Conservation (phyloP, 306 rosid genomes). For the Acacia crassicarpa region DNA sequence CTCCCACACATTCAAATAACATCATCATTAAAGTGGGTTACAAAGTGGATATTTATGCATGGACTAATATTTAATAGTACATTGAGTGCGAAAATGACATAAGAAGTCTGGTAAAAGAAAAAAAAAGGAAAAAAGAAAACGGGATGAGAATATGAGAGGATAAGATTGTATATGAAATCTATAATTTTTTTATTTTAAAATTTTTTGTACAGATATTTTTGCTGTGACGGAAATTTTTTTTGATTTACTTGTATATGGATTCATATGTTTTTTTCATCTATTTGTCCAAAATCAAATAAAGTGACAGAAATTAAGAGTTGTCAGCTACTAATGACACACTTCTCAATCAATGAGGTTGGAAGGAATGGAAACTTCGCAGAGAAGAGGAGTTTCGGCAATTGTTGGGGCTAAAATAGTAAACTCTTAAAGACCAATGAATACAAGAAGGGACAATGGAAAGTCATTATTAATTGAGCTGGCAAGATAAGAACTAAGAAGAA, state of each 20-base stretch:
- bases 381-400: too few relatives aligned
- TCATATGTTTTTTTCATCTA: neutral
- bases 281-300: neutral
- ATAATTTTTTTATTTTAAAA: too few relatives aligned
- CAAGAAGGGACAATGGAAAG: neutral
- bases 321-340: neutral
- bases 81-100: neutral
- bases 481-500: neutral
- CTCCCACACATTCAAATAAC: neutral
- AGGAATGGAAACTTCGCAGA: neutral
- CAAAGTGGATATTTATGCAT: neutral
- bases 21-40: neutral
- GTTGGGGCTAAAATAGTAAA: neutral
- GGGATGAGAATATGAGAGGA: neutral
- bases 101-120: neutral
- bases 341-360: neutral
- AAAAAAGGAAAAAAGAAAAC: neutral
- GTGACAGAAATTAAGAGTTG: neutral
- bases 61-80: neutral
- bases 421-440: neutral
- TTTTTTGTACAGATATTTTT: neutral
- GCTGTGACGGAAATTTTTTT: neutral
- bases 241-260: neutral
- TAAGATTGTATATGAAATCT: neutral
- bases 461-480: conserved; percentile 1